A percentile compares a stretch with the other conserved stretches of the same genome.
These are phyloP conservation scores for Xylariales sp. DNA, from an alignment of 2,329 filamentous ascomycete genomes.

Conservation along the genomic window DNA sequence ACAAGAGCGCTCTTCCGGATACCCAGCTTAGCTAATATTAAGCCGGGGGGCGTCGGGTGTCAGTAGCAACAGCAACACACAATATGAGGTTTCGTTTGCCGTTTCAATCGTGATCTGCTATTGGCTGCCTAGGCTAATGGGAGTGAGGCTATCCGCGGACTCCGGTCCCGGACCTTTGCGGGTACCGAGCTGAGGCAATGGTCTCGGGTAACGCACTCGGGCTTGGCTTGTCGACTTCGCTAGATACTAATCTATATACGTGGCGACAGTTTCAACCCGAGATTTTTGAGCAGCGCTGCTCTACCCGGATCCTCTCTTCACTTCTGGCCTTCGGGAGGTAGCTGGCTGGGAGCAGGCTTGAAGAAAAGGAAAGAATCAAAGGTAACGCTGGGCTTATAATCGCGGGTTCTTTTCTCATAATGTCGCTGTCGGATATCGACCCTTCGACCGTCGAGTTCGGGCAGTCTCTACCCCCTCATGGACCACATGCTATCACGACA, in stretches of 20 bases:
- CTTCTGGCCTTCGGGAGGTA: not conserved
- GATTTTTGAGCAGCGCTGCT: not conserved
- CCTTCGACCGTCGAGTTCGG: slow-evolving; percentile 50
- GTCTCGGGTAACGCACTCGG: not conserved
- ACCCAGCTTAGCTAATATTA: no score
- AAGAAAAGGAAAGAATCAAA: not conserved
- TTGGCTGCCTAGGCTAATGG: not conserved
- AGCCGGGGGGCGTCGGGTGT: no score
- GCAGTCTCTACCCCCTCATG: slow-evolving; percentile 59
- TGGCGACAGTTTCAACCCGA: not conserved
- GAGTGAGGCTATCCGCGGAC: not conserved
- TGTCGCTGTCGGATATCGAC: slow-evolving; percentile 26
- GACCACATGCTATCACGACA: slow-evolving; percentile 59
- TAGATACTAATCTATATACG: not conserved
- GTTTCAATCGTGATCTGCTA: not conserved
- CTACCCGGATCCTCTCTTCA: not conserved
- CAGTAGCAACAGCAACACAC: not conserved
- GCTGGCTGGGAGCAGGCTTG: not conserved
- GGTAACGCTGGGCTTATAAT: no score
- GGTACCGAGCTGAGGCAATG: not conserved
- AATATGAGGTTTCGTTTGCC: not conserved
- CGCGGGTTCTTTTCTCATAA: not conserved
- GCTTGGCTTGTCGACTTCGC: not conserved
- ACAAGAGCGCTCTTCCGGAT: no score
- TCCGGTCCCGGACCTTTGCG: slow-evolving; percentile 39